Evolutionary conservation across 305 asterid genomes (phyloP).

Genomic region (Ilex paraguariensis): DNA sequence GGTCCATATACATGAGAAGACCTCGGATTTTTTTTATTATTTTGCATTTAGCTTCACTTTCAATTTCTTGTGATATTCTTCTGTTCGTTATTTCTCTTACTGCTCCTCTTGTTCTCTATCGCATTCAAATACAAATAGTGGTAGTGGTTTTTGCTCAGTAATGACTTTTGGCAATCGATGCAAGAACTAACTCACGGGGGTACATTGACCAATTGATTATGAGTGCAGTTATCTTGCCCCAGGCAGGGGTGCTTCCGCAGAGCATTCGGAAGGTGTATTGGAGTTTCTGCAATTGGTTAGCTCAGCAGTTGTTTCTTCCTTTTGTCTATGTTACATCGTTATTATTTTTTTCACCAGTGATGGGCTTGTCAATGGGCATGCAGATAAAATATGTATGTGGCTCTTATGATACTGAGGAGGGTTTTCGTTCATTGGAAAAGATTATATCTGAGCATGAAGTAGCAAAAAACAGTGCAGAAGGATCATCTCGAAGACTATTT

Average conservation of each 20-base stretch:
- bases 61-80: background rate
- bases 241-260: slow-evolving; percentile 22
- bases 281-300: slow-evolving; percentile 84
- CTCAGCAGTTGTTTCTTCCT: slow-evolving; percentile 11
- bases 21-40: background rate
- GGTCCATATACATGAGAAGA: background rate
- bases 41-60: background rate
- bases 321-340: slow-evolving; percentile 2
- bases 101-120: background rate
- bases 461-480: slow-evolving; percentile 55
- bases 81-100: slow-evolving; percentile 1
- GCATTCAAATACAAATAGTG: background rate
- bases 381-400: slow-evolving; percentile 94
- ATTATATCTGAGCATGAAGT: slow-evolving; percentile 76
- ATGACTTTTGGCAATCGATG: background rate
- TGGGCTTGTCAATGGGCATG: slow-evolving; percentile 13
- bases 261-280: slow-evolving; percentile 34
- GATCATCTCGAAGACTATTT: slow-evolving; percentile 87
- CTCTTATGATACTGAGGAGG: slow-evolving; percentile 81
- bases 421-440: slow-evolving; percentile 69
- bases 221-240: slow-evolving; percentile 58
- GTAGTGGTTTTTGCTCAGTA: too few species aligned
- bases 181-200: background rate
- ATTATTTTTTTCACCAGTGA: slow-evolving; percentile 4
- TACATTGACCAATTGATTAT: background rate